Evolutionary conservation across 352 stramenopile genomes (phyloP), one percentile per base, ranked within the genome.

Genomic region (Phytophthora crassamura): DNA sequence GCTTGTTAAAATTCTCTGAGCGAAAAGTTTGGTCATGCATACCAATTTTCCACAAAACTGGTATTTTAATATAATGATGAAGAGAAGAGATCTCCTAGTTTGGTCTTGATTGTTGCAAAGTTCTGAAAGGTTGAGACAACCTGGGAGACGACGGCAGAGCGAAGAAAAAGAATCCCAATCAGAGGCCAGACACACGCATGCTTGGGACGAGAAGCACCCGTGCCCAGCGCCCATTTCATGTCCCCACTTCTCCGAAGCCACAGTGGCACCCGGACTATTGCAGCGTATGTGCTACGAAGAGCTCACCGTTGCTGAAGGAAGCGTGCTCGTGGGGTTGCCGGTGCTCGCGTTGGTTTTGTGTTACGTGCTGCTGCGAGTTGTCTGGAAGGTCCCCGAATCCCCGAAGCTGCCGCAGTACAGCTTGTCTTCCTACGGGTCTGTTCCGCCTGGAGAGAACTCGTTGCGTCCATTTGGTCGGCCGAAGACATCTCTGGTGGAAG

Each of bases 401-500:
- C 33, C 52, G 22, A 30, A 58, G 22, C 57, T 82, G 8, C 69
- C 78, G 18, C 67, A 71, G 45, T 73, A 78, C 57, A 62, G 61
- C 16, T 12, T 67, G 35, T 59, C 67, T 20, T 66, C 77, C 8
- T 85, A 87, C 40, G 75, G 77, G 8, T 47, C 78, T 30, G 14
- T 68, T 25, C 15, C 47, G 22, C 36, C 36, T 45, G 65, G 60
- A 52, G 75, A 88, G 16, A 74, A 56, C 20, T 70, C 60, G 14
- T 36, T 80, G 22, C 75, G 74, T 55, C 55, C 54, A 18, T 63
- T 89, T 55, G 48, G 67, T 4, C 59, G 58, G 20, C 59, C 62
- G 34, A 88, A 82, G 70, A 72, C 78, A 25, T 90, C 82, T 20
- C 63, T 89, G 14, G 74, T 90, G 2, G 79, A 90, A 25, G 80